Base-by-base conservation (phyloP, 2,329 filamentous ascomycete genomes). In the Fusarium fujikuroi region DNA sequence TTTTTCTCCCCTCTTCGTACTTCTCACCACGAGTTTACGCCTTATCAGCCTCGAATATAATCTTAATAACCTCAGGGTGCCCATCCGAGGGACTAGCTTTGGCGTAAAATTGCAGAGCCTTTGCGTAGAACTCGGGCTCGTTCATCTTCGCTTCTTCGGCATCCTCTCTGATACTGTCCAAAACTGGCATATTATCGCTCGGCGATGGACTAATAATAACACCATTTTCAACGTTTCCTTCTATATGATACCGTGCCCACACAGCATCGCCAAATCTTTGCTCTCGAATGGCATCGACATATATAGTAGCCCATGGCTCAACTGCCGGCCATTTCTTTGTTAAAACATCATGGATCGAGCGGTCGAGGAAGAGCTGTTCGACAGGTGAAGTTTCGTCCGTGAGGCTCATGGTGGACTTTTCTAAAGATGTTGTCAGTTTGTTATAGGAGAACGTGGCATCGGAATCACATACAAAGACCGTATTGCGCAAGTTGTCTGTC, bases 401-500 rank as follows among this genome's bases (percentile, higher is more conserved):
- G 12, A 10, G 23, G 23, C 43, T 28, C 43, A 46, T 46, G 3
- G 2, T 28, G 25, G 5, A 28, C 2, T 15, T 46, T 14, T 14
- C 25, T 46, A 7, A 9, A 2, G 4, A 21, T 28, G 23, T 46
- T 9, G 18, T 3, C 9, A 14, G 5, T 9, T 21, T 32, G 5
- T 28, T 21, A 4, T 7, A 3, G 21, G 3, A 4, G 43, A 11
- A 4, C 0, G 23, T 21, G 5, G 18, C 23, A 46, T 28, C 12
- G 2, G 0, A 28, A 9, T 4, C 2, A 1, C 0, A 2, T 46
- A 46, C 18, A 19, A 2, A 7, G 43, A 25, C 5, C 2, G 23
- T 28, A 8, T 3, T 46, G 5, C 18, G 1, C 0, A 28, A 7
- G 18, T 21, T 28, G 0, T 46, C 3, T 28, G 28, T 0, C 0